A percentile compares a stretch with the other conserved stretches of the same genome.
Conservation (phyloP, 78 protist genomes). For the Guillardia theta region DNA sequence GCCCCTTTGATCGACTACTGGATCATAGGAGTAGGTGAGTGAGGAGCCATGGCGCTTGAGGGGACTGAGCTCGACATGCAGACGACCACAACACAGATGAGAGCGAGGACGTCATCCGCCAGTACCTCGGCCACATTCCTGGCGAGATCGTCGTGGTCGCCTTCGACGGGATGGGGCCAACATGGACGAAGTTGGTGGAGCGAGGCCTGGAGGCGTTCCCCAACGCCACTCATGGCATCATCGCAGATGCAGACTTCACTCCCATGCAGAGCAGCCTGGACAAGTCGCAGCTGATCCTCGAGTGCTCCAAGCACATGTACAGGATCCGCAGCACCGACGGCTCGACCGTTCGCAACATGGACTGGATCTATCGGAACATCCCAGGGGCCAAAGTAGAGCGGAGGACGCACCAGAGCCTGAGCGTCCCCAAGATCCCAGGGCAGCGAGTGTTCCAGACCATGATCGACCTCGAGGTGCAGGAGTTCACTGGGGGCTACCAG, state of each 20-base stretch:
- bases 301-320: constrained; percentile 35
- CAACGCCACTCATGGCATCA: constrained; percentile 39
- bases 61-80: not conserved
- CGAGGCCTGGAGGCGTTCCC: constrained; percentile 21
- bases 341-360: constrained; percentile 27
- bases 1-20: constrained; percentile 43
- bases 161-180: constrained; percentile 54
- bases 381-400: constrained; percentile 36
- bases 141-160: not conserved
- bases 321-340: not conserved
- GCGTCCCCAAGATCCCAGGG: constrained; percentile 10
- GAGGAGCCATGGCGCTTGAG: not conserved
- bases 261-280: not conserved
- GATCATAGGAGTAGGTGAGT: constrained; percentile 23
- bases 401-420: constrained; percentile 42
- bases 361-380: constrained; percentile 55
- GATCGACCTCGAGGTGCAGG: constrained; percentile 24
- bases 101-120: not conserved
- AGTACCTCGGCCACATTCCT: constrained; percentile 37
- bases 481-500: constrained; percentile 43
- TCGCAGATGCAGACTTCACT: constrained; percentile 46
- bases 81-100: constrained; percentile 36
- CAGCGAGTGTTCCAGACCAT: constrained; percentile 9
- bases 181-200: constrained; percentile 5
- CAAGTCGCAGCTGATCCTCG: not conserved